phyloP scores from a whole-genome alignment of 2,329 filamentous ascomycete genomes.

The Xylariales sp. region DNA sequence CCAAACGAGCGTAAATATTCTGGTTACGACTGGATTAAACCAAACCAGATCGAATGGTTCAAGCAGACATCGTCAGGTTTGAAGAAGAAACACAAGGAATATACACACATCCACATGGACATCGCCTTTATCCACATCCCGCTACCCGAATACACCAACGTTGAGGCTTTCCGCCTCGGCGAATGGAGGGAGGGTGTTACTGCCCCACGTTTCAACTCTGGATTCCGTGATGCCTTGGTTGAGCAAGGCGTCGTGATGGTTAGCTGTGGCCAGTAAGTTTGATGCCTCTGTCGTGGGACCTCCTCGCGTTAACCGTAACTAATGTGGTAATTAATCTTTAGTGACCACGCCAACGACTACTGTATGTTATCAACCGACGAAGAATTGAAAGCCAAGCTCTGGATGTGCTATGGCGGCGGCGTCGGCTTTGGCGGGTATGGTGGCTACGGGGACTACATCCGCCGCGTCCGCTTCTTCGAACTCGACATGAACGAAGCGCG shows the following conservation, averaged over 20 bases:
- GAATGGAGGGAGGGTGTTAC: slow-evolving; percentile 80
- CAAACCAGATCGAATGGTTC: slow-evolving; percentile 94
- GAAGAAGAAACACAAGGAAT: slow-evolving; percentile 74
- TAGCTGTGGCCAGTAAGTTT: slow-evolving; percentile 80
- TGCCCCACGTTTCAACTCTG: slow-evolving; percentile 82
- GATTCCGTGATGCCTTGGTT: slow-evolving; percentile 86
- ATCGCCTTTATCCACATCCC: slow-evolving; percentile 98
- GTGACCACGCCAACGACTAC: slow-evolving; percentile 96
- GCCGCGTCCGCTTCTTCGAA: slow-evolving; percentile 84
- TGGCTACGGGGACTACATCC: slow-evolving; percentile 80
- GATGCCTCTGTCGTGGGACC: too few relatives aligned
- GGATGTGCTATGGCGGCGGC: slow-evolving; percentile 98
- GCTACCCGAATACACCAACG: slow-evolving; percentile 76
- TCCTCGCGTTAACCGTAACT: too few relatives aligned
- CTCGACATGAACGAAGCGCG: slow-evolving; percentile 87
- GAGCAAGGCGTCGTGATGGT: slow-evolving; percentile 83
- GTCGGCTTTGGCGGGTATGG: slow-evolving; percentile 93
- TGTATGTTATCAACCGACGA: slow-evolving; percentile 65
- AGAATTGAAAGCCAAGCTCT: slow-evolving; percentile 63
- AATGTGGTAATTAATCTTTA: too few relatives aligned
- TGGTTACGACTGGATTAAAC: slow-evolving; percentile 98
- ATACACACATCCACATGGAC: slow-evolving; percentile 90
- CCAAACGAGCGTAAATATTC: slow-evolving; percentile 82
- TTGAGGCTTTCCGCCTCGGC: slow-evolving; percentile 59
- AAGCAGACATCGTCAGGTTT: slow-evolving; percentile 68